Conservation (phyloP, 352 stramenopile species). For the Globisporangium heterothallicum region DNA sequence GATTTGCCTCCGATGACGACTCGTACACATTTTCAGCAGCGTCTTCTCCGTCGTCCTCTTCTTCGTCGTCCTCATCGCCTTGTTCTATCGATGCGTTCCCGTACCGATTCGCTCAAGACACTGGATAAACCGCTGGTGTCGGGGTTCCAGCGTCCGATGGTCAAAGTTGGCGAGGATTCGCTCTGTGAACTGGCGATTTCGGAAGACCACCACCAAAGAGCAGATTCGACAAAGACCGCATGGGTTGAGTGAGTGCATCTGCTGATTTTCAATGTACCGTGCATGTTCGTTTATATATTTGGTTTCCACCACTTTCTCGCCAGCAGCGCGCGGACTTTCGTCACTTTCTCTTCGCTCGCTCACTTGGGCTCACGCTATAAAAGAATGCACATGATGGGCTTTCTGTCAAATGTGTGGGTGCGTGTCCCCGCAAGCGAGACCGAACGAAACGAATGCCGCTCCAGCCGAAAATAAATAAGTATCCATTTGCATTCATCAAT, state of each 20-base stretch:
- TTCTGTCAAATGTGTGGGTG: too few relatives aligned
- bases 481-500: background rate
- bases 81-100: background rate
- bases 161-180: slow-evolving; percentile 16
- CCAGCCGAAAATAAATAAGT: background rate
- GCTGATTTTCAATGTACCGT: too few relatives aligned
- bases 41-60: background rate
- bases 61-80: background rate
- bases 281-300: background rate
- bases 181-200: background rate
- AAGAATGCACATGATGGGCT: too few relatives aligned
- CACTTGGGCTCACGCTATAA: background rate
- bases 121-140: slow-evolving; percentile 29
- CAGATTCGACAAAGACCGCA: background rate
- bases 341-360: background rate
- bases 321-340: too few relatives aligned
- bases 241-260: too few relatives aligned
- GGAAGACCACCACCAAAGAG: background rate
- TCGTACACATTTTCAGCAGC: slow-evolving; percentile 7
- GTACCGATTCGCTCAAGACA: slow-evolving; percentile 19
- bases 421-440: too few relatives aligned
- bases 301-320: background rate
- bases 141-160: slow-evolving; percentile 32
- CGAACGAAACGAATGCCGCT: too few relatives aligned
- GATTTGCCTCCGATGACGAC: slow-evolving; percentile 7